phyloP scores from a whole-genome alignment of 176 grass and related monocot genomes.

The Phyllostachys edulis region DNA sequence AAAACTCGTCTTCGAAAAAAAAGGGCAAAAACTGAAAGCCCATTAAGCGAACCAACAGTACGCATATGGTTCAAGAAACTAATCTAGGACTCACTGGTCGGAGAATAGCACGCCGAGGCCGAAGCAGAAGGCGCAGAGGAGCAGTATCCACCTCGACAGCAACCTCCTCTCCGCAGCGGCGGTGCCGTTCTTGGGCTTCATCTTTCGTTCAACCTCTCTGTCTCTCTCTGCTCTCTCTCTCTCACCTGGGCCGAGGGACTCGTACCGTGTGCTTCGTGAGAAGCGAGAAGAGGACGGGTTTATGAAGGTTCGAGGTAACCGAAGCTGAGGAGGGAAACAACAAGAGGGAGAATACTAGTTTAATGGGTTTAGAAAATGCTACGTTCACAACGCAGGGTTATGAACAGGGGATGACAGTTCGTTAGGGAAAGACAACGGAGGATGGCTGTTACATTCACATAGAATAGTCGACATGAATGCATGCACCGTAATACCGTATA shows the following conservation, averaged over 20 bases:
- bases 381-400: conserved; percentile 20
- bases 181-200: conserved; percentile 61
- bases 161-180: conserved; percentile 45
- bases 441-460: not conserved
- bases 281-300: conserved; percentile 22
- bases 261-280: conserved; percentile 2
- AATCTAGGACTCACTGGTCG: conserved; percentile 53
- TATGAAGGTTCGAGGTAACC: conserved; percentile 55
- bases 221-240: not conserved
- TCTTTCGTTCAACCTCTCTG: not conserved
- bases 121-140: conserved; percentile 71
- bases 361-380: conserved; percentile 44
- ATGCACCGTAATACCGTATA: no score
- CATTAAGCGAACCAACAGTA: not conserved
- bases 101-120: conserved; percentile 72
- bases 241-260: not conserved
- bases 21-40: not conserved
- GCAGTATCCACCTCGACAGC: conserved; percentile 49
- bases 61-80: conserved; percentile 12
- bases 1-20: not conserved
- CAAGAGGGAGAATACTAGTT: conserved; percentile 23
- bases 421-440: not conserved
- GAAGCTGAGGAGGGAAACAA: conserved; percentile 50
- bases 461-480: no score
- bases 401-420: conserved; percentile 18